Conservation (phyloP, 345 rosid species). For the Melaleuca alternifolia region DNA sequence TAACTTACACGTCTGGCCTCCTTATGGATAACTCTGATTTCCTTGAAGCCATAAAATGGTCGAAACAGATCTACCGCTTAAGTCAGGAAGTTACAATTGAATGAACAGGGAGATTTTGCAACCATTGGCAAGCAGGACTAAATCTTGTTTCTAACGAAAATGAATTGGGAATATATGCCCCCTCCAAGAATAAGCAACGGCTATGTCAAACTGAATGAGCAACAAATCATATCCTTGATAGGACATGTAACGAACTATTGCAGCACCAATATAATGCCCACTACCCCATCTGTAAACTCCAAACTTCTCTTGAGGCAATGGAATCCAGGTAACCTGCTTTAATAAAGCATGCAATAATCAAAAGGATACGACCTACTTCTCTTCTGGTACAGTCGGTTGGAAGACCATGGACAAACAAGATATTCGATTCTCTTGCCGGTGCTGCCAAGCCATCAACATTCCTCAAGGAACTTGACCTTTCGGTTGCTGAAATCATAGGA, state of each 20-base stretch:
- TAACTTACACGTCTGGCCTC: constrained; percentile 46
- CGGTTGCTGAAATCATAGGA: constrained; percentile 19
- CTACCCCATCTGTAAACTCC: neutral
- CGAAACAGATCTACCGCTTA: constrained; percentile 40
- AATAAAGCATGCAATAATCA: neutral
- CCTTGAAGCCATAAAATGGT: constrained; percentile 50
- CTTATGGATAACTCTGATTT: constrained; percentile 47
- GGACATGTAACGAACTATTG: neutral
- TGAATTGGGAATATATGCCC: neutral
- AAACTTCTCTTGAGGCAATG: neutral
- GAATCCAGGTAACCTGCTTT: neutral
- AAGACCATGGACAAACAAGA: constrained; percentile 49
- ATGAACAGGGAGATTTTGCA: neutral
- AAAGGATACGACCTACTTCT: constrained; percentile 72
- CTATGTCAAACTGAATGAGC: neutral
- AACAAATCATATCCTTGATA: neutral
- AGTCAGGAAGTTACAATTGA: constrained; percentile 13
- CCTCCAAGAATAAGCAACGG: neutral
- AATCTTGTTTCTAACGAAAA: neutral
- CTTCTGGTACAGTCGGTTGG: constrained; percentile 56
- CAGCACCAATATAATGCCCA: neutral
- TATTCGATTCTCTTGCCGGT: constrained; percentile 23
- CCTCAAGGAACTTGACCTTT: constrained; percentile 17
- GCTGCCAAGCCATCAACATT: constrained; percentile 9
- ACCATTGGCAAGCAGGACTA: neutral